Evolutionary conservation across 2,329 filamentous ascomycete species (phyloP).

Genomic region (Emergomyces pasteurianus): DNA sequence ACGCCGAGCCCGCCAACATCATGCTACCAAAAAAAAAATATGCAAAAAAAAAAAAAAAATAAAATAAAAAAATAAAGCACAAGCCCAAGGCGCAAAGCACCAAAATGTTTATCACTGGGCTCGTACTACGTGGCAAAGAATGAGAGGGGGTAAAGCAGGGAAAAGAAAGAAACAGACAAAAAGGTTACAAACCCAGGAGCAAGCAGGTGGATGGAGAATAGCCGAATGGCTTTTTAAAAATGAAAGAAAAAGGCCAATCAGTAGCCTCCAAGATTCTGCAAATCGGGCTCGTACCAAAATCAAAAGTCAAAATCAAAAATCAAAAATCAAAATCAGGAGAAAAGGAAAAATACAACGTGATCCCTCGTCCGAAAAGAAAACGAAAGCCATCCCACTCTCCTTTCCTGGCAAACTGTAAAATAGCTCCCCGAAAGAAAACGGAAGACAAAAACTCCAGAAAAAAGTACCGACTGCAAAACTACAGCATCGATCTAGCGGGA

Average conservation of each 20-base stretch:
- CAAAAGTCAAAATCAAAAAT: neutral
- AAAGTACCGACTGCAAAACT: no score
- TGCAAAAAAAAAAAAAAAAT: neutral
- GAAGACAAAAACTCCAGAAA: neutral
- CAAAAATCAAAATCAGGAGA: neutral
- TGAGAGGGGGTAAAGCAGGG: neutral
- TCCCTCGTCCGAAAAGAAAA: neutral
- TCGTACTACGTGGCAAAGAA: no score
- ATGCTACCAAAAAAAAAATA: neutral
- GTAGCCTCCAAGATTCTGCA: neutral
- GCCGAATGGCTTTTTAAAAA: neutral
- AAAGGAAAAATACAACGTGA: neutral
- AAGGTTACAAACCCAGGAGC: neutral
- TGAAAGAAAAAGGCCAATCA: no score
- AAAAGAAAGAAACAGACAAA: neutral
- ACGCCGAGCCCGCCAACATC: neutral
- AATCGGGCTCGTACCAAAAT: neutral
- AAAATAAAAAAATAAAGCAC: neutral
- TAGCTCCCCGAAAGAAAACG: neutral
- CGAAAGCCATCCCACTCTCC: neutral
- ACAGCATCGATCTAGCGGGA: conserved; percentile 9
- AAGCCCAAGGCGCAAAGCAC: neutral
- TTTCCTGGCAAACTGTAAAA: neutral
- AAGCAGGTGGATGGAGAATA: neutral
- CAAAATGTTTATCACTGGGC: neutral